Evolutionary conservation across 2,329 filamentous ascomycete species (phyloP).

Genomic region (Trichoderma afroharzianum): DNA sequence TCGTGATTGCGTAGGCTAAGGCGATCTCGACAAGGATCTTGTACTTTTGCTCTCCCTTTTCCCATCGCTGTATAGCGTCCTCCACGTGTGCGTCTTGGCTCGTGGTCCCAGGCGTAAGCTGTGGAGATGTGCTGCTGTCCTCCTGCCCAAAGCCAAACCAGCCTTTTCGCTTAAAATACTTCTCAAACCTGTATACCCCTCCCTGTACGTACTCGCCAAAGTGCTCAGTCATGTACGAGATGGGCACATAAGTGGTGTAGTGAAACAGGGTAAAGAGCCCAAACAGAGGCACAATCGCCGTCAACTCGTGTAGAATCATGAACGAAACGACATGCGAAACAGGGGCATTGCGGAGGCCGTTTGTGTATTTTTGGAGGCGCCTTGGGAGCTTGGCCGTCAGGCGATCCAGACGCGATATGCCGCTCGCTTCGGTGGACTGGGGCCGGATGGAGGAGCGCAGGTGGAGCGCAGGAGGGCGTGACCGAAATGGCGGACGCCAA

Average conservation of each 20-base stretch:
- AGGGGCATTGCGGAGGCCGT: slow-evolving; percentile 69
- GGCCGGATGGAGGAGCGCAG: slow-evolving; percentile 20
- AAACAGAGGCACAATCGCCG: slow-evolving; percentile 76
- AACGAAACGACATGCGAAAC: slow-evolving; percentile 82
- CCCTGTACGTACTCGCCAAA: slow-evolving; percentile 52
- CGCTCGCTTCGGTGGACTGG: slow-evolving; percentile 28
- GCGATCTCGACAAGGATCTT: slow-evolving; percentile 67
- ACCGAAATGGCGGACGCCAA: slow-evolving; percentile 23
- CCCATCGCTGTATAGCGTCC: slow-evolving; percentile 36
- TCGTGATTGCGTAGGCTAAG: slow-evolving; percentile 87
- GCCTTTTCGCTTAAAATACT: slow-evolving; percentile 72
- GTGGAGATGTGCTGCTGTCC: slow-evolving; percentile 22
- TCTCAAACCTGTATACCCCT: slow-evolving; percentile 70
- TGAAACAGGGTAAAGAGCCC: slow-evolving; percentile 76
- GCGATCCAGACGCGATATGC: slow-evolving; percentile 37
- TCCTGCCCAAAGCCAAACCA: slow-evolving; percentile 66
- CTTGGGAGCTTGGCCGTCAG: slow-evolving; percentile 57
- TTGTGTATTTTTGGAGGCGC: slow-evolving; percentile 66
- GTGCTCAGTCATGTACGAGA: slow-evolving; percentile 46
- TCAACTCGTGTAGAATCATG: slow-evolving; percentile 85
- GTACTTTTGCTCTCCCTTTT: slow-evolving; percentile 44
- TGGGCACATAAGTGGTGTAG: slow-evolving; percentile 70
- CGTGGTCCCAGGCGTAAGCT: slow-evolving; percentile 18
- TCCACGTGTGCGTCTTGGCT: slow-evolving; percentile 18
- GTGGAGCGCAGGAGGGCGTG: slow-evolving; percentile 11